phyloP scores from a whole-genome alignment of 768 basidiomycete genomes.

The Lentinus brumalis region DNA sequence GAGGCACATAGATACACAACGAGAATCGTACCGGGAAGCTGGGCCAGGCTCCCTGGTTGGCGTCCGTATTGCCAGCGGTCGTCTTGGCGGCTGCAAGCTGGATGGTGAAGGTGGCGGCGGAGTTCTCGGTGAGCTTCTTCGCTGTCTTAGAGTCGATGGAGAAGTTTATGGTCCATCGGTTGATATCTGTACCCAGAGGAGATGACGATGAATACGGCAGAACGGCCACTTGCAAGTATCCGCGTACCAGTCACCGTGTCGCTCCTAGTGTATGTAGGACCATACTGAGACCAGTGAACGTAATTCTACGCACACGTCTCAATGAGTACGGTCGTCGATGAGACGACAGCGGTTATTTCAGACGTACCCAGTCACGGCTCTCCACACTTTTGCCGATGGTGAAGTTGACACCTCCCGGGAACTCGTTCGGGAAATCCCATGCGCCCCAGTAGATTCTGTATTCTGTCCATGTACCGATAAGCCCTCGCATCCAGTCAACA shows the following conservation, averaged over 20 bases:
- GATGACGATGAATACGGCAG: background rate
- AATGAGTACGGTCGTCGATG: background rate
- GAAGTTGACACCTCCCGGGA: slow-evolving; percentile 33
- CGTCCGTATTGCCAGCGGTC: slow-evolving; percentile 32
- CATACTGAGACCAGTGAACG: slow-evolving; percentile 32
- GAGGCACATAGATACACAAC: background rate
- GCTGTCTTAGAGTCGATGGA: slow-evolving; percentile 13
- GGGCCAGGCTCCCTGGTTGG: slow-evolving; percentile 7
- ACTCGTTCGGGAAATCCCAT: slow-evolving; percentile 32
- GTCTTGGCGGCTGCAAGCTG: slow-evolving; percentile 32
- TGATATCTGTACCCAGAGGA: slow-evolving; percentile 8
- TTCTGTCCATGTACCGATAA: slow-evolving; percentile 10
- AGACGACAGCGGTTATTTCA: background rate
- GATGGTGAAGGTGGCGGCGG: slow-evolving; percentile 29
- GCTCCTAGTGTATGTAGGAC: slow-evolving; percentile 28
- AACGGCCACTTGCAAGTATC: background rate
- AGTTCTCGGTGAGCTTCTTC: background rate
- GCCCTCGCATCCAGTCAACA: no score
- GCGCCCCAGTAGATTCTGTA: slow-evolving; percentile 31
- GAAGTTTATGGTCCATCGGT: slow-evolving; percentile 33
- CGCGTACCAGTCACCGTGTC: slow-evolving; percentile 25
- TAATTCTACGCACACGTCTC: slow-evolving; percentile 24
- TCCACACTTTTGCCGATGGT: slow-evolving; percentile 29
- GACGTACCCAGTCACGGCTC: slow-evolving; percentile 23
- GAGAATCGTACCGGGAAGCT: slow-evolving; percentile 21